A percentile compares a stretch with the other conserved stretches of the same genome.
Conservation (phyloP, 2,329 filamentous ascomycete genomes). For the Trichophyton benhamiae region DNA sequence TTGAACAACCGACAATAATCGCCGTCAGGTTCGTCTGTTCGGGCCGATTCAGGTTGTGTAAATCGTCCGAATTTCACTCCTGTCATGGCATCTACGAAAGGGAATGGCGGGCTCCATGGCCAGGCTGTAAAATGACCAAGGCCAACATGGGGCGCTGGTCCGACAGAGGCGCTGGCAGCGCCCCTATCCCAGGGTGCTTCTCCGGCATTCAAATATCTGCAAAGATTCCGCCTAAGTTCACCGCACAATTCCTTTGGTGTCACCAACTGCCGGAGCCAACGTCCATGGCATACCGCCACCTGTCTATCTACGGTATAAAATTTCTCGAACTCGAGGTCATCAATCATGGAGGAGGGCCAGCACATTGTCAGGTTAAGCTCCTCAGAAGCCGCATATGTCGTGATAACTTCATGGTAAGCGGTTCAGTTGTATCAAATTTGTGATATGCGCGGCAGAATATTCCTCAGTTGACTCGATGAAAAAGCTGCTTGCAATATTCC, state of each 20-base stretch:
- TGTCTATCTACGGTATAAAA: constrained; percentile 28
- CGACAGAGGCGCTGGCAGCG: not conserved
- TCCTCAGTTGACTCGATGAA: not conserved
- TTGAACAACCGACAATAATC: not conserved
- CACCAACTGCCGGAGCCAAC: not conserved
- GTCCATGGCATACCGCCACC: constrained; percentile 10
- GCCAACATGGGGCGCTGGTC: not conserved
- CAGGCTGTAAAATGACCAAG: not conserved
- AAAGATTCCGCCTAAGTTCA: not conserved
- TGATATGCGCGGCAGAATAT: not conserved
- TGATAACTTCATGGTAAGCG: not conserved
- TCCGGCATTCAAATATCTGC: not conserved
- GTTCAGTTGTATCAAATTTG: not conserved
- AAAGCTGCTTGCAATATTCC: not conserved
- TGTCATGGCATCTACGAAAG: not conserved
- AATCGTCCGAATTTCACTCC: not conserved
- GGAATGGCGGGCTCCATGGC: not conserved
- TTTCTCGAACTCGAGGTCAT: not conserved
- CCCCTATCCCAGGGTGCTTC: not conserved
- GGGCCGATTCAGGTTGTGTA: not conserved
- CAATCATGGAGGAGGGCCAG: not conserved
- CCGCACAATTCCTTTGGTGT: not conserved
- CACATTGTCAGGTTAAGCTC: not conserved
- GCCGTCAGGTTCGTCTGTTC: not conserved
- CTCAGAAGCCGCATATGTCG: not conserved